Evolutionary conservation across 116 monocot species (phyloP).

Genomic region (Dioscorea cayenensis): DNA sequence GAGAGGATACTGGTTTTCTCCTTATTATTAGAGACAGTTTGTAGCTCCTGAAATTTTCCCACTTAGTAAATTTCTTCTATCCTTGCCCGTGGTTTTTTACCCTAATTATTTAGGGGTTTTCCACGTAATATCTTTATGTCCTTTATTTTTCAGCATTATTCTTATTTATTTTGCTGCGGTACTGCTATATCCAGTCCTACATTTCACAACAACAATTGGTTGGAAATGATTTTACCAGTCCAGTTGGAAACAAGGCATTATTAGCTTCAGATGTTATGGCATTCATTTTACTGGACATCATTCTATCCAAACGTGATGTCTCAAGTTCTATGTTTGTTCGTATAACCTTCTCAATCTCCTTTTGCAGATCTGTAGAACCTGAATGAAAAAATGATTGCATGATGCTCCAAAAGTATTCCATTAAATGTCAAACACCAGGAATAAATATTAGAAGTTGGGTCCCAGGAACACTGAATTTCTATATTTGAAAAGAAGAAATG

Average conservation of each 20-base stretch:
- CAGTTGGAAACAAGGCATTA: constrained; percentile 52
- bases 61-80: too few species aligned
- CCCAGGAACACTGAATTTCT: neutral
- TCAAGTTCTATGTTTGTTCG: constrained; percentile 76
- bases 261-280: constrained; percentile 60
- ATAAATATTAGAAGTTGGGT: neutral
- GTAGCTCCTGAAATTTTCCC: too few species aligned
- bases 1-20: too few species aligned
- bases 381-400: constrained; percentile 1
- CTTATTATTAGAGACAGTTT: too few species aligned
- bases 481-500: neutral
- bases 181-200: too few species aligned
- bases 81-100: too few species aligned
- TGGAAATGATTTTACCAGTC: constrained; percentile 67
- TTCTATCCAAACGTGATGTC: constrained; percentile 53
- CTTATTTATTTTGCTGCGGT: too few species aligned
- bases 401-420: neutral
- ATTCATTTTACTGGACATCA: constrained; percentile 80
- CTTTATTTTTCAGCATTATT: too few species aligned
- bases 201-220: too few species aligned
- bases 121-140: too few species aligned
- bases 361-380: constrained; percentile 61
- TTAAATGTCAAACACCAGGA: neutral
- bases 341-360: constrained; percentile 68
- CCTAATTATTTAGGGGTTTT: too few species aligned